A percentile compares a stretch with the other conserved stretches of the same genome.
These are phyloP conservation scores for Claviceps monticola DNA, from an alignment of 2,329 filamentous ascomycete genomes.

Conservation along the genomic window DNA sequence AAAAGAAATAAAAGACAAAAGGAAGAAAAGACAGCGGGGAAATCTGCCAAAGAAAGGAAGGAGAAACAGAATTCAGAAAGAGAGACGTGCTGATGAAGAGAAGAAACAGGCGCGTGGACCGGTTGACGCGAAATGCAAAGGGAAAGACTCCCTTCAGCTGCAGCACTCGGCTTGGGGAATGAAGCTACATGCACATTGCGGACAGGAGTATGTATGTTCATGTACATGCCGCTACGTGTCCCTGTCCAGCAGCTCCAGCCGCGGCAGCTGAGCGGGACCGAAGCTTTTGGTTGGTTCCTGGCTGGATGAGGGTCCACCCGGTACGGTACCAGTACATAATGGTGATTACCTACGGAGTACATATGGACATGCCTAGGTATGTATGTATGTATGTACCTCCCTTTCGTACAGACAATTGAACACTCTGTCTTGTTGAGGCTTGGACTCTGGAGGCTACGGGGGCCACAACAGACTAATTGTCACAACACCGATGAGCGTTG, in stretches of 20 bases:
- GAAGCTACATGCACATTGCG: constrained; percentile 1
- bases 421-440: background rate
- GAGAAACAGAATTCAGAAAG: constrained; percentile 3
- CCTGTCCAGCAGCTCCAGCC: background rate
- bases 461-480: background rate
- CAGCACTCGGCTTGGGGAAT: background rate
- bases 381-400: too few relatives aligned
- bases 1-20: background rate
- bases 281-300: background rate
- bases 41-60: background rate
- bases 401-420: background rate
- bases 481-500: background rate
- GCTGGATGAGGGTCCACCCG: background rate
- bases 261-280: background rate
- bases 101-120: constrained; percentile 1
- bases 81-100: constrained; percentile 1
- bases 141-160: constrained; percentile 3
- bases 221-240: background rate
- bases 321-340: too few relatives aligned
- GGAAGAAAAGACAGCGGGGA: background rate
- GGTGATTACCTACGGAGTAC: too few relatives aligned
- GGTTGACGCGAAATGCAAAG: background rate
- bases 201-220: background rate
- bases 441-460: background rate
- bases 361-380: too few relatives aligned